Percentiles rank a stretch among this genome's conserved stretches.
Conservation (phyloP, 139 green algal species). For the Chlorella vulgaris region DNA sequence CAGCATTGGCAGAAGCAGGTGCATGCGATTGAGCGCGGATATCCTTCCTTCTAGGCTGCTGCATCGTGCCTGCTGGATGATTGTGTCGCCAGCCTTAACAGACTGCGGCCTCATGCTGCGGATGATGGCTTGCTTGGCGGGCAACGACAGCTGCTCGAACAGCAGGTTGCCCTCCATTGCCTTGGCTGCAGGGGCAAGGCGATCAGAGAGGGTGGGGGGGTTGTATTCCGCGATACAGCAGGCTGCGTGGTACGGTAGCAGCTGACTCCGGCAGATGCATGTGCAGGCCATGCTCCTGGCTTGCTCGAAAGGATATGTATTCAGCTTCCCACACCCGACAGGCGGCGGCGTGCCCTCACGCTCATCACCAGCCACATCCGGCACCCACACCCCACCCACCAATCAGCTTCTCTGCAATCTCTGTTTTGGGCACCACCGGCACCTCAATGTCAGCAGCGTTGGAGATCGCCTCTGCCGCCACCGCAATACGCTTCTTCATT, state of each 20-base stretch:
- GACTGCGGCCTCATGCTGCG: constrained; percentile 70
- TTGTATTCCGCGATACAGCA: not conserved
- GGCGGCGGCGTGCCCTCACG: no score
- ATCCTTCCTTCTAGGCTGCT: not conserved
- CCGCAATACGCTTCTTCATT: constrained; percentile 55
- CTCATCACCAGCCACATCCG: not conserved
- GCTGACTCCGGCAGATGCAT: no score
- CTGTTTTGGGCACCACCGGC: constrained; percentile 49
- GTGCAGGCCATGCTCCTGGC: no score
- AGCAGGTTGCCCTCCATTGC: constrained; percentile 77
- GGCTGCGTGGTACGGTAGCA: no score
- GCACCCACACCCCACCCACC: constrained; percentile 9
- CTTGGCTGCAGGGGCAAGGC: constrained; percentile 48
- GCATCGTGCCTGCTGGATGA: constrained; percentile 66
- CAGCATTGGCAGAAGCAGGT: not conserved
- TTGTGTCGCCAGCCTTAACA: constrained; percentile 56
- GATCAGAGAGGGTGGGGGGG: not conserved
- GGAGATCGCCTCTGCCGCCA: constrained; percentile 57
- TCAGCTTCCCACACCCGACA: no score
- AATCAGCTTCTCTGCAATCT: constrained; percentile 26
- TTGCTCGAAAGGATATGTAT: no score
- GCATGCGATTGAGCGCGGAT: not conserved
- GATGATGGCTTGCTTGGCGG: constrained; percentile 76
- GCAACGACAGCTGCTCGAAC: constrained; percentile 69
- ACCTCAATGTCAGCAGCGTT: constrained; percentile 48